Base-by-base conservation (phyloP, 1,284 basidiomycete genomes). In the Afroboletus lepidellus region DNA sequence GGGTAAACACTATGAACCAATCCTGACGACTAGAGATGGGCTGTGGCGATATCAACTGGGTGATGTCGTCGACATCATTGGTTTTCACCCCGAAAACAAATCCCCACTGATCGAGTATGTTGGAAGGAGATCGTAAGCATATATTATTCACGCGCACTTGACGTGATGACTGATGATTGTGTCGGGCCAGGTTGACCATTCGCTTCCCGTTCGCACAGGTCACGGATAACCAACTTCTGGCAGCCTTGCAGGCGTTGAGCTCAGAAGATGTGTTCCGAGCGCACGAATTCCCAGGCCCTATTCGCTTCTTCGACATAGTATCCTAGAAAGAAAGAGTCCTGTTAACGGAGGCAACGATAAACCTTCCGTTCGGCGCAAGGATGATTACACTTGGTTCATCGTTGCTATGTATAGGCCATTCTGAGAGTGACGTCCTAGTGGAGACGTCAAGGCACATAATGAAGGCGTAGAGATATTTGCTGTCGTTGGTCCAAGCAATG, bases 231-330 rank as follows among this genome's bases (percentile, higher is more conserved):
- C 48, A 57, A 1, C 51, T 66, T 15, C 7, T 57, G 1, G 11
- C 39, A 27, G 46, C 46, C 0, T 25, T 60, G 20, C 29, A 25
- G 2, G 29, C 15, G 3, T 20, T 54, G 2, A 44, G 8, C 27
- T 53, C 46, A 1, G 42, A 51, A 2, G 50, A 49, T 18, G 13
- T 27, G 0, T 29, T 57, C 11, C 47, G 6, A 15, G 57, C 54
- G 1, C 48, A 51, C 2, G 56, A 64, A 21, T 60, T 67, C 11
- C 54, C 57, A 16, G 38, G 23, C 8, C 38, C 38, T 24, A 39
- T 24, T 24, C 24, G 38, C 38, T 16, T 13, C 8, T 39, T 6
- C 13, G 38, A 24, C 3, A 21, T 21, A 37, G 36, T 21, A 9
- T 37, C 21, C 36, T 20, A 37, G 20, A 37, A 37, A 20, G 36